Evolutionary conservation across 2,329 filamentous ascomycete genomes (phyloP).

Genomic region (Mycosphaerella sp.): DNA sequence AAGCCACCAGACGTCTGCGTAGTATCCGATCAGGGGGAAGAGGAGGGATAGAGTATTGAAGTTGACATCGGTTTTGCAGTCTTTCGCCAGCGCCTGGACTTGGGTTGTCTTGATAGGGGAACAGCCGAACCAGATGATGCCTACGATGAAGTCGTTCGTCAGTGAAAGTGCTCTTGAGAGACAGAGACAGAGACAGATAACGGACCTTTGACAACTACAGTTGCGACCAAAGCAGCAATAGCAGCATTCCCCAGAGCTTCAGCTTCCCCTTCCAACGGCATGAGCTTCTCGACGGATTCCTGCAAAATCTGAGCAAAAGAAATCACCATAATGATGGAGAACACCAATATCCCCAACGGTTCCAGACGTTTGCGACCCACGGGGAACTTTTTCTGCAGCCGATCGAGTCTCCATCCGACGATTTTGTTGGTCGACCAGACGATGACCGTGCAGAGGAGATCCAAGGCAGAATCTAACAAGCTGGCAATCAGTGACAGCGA

Average conservation of each 20-base stretch:
- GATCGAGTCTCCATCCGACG: constrained; percentile 51
- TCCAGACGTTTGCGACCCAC: constrained; percentile 54
- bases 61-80: constrained; percentile 59
- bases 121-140: constrained; percentile 55
- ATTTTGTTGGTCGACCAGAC: constrained; percentile 56
- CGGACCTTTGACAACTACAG: constrained; percentile 50
- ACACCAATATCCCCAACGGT: constrained; percentile 57
- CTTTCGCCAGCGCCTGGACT: constrained; percentile 57
- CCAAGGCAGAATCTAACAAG: constrained; percentile 56
- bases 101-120: constrained; percentile 57
- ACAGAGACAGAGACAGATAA: neutral
- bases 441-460: constrained; percentile 55
- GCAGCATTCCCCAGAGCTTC: constrained; percentile 49
- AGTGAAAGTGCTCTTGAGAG: neutral
- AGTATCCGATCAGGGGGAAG: constrained; percentile 57
- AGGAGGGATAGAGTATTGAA: constrained; percentile 60
- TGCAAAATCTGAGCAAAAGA: constrained; percentile 57
- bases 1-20: constrained; percentile 59
- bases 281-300: constrained; percentile 54
- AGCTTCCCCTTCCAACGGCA: constrained; percentile 45
- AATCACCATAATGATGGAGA: constrained; percentile 58
- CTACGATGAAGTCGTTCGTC: neutral
- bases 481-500: constrained; percentile 58
- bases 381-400: constrained; percentile 51
- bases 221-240: constrained; percentile 53